These are phyloP conservation scores for Klebsormidium nitens DNA, from an alignment of 139 green algal genomes.

Conservation along the genomic window DNA sequence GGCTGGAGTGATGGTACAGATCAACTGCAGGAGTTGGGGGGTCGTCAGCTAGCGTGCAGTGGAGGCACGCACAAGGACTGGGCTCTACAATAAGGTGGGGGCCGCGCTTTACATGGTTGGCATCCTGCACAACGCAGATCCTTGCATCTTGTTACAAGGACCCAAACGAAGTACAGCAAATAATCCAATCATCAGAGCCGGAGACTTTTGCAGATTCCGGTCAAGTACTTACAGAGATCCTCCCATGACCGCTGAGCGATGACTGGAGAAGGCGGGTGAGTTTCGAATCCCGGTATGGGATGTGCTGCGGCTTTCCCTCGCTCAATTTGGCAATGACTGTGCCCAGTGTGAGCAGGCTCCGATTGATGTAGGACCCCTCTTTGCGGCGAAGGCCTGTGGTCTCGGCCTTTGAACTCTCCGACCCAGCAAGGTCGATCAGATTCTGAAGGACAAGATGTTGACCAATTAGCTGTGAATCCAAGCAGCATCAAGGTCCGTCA, in stretches of 20 bases:
- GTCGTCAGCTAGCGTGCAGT: not conserved
- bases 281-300: slow-evolving; percentile 51
- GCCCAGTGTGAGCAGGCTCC: slow-evolving; percentile 85
- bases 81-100: no score
- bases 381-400: slow-evolving; percentile 64
- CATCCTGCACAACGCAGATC: no score
- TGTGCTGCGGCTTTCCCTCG: slow-evolving; percentile 30
- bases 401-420: slow-evolving; percentile 61
- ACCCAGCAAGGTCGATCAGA: slow-evolving; percentile 85
- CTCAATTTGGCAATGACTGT: slow-evolving; percentile 61
- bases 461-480: no score
- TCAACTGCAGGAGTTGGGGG: slow-evolving; percentile 21
- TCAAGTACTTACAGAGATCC: slow-evolving; percentile 76
- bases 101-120: no score
- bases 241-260: slow-evolving; percentile 70
- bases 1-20: slow-evolving; percentile 81
- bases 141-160: no score
- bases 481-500: no score
- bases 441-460: no score
- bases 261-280: slow-evolving; percentile 89
- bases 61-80: no score
- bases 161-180: no score
- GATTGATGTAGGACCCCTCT: slow-evolving; percentile 94
- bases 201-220: not conserved
- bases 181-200: no score